Evolutionary conservation across 805 yeast species (phyloP).

Genomic region (Candida khao-thaluensis): DNA sequence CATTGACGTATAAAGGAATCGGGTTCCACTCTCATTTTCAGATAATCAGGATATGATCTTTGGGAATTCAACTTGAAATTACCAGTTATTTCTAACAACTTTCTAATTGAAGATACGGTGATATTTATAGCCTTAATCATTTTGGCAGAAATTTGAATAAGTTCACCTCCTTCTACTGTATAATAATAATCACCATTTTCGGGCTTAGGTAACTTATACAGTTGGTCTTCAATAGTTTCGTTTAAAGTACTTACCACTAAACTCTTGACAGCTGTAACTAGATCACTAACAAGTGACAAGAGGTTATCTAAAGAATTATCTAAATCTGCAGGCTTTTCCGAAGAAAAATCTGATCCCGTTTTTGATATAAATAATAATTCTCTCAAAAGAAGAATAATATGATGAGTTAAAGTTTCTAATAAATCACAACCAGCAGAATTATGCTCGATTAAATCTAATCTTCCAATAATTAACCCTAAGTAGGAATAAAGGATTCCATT

Average conservation of each 20-base stretch:
- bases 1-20: constrained; percentile 60
- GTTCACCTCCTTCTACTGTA: constrained; percentile 65
- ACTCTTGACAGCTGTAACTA: constrained; percentile 62
- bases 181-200: constrained; percentile 44
- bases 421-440: constrained; percentile 68
- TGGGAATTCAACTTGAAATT: constrained; percentile 59
- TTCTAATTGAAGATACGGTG: constrained; percentile 51
- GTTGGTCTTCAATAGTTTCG: constrained; percentile 36
- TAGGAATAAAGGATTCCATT: constrained; percentile 59
- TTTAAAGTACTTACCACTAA: constrained; percentile 56
- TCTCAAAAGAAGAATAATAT: constrained; percentile 59
- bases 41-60: constrained; percentile 67
- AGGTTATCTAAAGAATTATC: constrained; percentile 55
- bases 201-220: constrained; percentile 14
- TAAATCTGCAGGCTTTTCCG: constrained; percentile 41
- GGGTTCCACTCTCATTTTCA: constrained; percentile 55
- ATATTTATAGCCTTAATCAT: constrained; percentile 55
- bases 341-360: constrained; percentile 40
- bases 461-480: constrained; percentile 67
- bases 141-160: constrained; percentile 58
- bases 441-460: constrained; percentile 74
- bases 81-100: constrained; percentile 56
- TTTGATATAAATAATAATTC: constrained; percentile 64
- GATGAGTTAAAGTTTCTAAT: constrained; percentile 65
- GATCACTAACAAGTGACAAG: constrained; percentile 58